Evolutionary conservation across 2,329 filamentous ascomycete genomes (phyloP), one percentile per base, ranked within the genome.

Genomic region (Periconia digitata): DNA sequence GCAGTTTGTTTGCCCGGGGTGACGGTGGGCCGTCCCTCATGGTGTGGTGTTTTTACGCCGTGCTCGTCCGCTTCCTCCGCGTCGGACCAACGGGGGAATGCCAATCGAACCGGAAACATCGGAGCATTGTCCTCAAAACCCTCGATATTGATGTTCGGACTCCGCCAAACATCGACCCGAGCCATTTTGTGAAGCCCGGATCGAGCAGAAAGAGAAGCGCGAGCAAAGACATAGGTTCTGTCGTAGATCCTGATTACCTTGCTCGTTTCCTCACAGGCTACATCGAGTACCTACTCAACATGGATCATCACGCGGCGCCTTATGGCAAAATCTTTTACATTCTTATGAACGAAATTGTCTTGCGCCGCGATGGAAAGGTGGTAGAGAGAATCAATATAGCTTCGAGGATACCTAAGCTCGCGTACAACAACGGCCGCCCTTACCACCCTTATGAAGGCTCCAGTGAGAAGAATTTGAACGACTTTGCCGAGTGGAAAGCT

Each of bases 1-100:
- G n/a, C n/a, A n/a, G n/a, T 23, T 38, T 43, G 13, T 57, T 54
- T 36, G 32, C 18, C 13, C 15, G 15, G 16, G 47, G 34, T 23
- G 50, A 47, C 16, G 40, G 22, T 8, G 50, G 50, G 13, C 46
- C 48, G 6, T 12, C 36, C 12, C 34, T 45, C 20, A 49, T 59
- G 35, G 13, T 29, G 10, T 55, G 52, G 52, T 41, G 52, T 17
- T 40, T 59, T 6, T 57, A 54, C 46, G 43, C 42, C 39, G 21
- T 59, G 2, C 40, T 59, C 16, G 54, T 55, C 20, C 46, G 52
- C 16, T 57, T 59, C 46, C 50, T 59, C 23, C 34, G 24, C 18
- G 41, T 46, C 13, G 54, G 56, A 7, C 46, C 46, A n/a, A 42
- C 36, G 27, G 51, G 46, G 6, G 36, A 50, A 24, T 7, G 24